phyloP scores from a whole-genome alignment of 177 flowering plant genomes.

The Vitis hybrid region DNA sequence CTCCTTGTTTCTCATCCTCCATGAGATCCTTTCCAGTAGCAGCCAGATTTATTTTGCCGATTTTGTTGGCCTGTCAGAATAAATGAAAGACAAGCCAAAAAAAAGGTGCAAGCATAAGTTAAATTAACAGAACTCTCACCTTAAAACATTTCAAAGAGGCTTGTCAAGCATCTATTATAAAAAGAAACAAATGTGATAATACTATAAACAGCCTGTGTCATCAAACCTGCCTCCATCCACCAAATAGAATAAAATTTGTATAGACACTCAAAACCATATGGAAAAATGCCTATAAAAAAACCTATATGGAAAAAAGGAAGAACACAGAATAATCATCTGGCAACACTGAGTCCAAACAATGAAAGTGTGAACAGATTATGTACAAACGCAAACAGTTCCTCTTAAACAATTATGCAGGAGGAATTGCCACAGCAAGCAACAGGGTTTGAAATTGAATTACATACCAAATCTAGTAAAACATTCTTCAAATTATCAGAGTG shows the following conservation, averaged over 20 bases:
- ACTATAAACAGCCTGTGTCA: not conserved
- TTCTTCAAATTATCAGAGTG: not conserved
- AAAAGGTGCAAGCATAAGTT: not conserved
- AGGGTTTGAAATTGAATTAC: not conserved
- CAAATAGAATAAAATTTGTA: not conserved
- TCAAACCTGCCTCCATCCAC: not conserved
- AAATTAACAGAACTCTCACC: not conserved
- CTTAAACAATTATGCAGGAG: not conserved
- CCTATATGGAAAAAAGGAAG: not conserved
- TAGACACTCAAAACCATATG: too few relatives aligned
- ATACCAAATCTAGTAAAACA: not conserved
- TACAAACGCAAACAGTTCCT: not conserved
- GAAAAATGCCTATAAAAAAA: not conserved
- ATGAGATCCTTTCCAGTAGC: conserved; percentile 99
- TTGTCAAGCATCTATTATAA: not conserved
- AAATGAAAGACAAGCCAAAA: not conserved
- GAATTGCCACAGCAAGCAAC: not conserved
- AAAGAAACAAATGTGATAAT: not conserved
- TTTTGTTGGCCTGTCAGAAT: conserved; percentile 78
- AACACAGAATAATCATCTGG: not conserved
- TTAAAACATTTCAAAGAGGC: not conserved
- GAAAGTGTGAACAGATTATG: not conserved
- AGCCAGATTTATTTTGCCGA: conserved; percentile 98
- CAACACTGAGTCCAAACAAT: not conserved
- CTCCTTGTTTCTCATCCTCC: conserved; percentile 99